These are phyloP conservation scores for Calonectria naviculata DNA, from an alignment of 2,329 filamentous ascomycete species.

Conservation along the genomic window DNA sequence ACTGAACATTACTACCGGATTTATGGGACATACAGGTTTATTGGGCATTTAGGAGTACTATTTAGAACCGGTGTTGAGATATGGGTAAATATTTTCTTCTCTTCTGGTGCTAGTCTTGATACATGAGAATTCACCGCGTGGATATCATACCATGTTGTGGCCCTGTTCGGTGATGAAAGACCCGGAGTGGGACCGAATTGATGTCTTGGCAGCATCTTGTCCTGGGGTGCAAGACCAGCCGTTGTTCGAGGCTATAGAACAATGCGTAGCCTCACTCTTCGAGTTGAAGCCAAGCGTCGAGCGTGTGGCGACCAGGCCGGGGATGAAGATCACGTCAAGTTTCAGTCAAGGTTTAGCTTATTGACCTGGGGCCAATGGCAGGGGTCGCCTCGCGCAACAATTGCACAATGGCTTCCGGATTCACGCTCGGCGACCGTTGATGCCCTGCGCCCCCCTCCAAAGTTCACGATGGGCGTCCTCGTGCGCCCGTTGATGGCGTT, in stretches of 20 bases:
- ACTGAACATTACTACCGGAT: conserved; percentile 29
- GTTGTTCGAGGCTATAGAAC: conserved; percentile 15
- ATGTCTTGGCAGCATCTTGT: background rate
- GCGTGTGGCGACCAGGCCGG: background rate
- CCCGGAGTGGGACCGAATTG: conserved; percentile 13
- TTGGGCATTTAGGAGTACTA: conserved; percentile 25
- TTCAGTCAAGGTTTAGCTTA: conserved; percentile 6
- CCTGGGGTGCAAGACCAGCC: conserved; percentile 6
- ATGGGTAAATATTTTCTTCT: conserved; percentile 4
- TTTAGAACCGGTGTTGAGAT: conserved; percentile 25
- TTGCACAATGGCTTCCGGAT: conserved; percentile 11
- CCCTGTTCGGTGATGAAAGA: background rate
- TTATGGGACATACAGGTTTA: conserved; percentile 28
- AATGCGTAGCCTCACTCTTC: conserved; percentile 17
- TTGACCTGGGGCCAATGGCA: conserved; percentile 8
- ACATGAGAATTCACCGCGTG: background rate
- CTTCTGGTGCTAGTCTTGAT: background rate
- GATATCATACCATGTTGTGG: background rate
- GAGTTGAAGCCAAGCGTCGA: conserved; percentile 12
- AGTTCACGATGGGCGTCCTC: conserved; percentile 5
- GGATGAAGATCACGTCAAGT: conserved; percentile 16
- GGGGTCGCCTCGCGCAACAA: conserved; percentile 5
- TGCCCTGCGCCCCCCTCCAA: background rate
- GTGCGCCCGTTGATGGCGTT: background rate
- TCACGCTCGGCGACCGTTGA: conserved; percentile 13